A percentile compares a stretch with the other conserved stretches of the same genome.
Conservation (phyloP, 371 early-diverging fungal species). For the Mucor plumbeus region DNA sequence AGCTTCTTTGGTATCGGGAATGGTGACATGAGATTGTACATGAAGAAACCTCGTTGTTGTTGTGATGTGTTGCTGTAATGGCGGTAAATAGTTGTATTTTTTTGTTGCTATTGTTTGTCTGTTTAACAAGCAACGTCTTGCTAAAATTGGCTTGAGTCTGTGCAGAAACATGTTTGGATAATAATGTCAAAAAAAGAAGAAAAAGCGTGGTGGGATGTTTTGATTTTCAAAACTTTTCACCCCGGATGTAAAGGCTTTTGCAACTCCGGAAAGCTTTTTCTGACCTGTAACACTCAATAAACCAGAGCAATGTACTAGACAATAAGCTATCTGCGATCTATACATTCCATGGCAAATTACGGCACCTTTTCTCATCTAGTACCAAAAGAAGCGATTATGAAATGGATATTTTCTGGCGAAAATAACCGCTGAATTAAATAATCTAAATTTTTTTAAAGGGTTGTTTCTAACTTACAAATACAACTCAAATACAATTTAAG, state of each 20-base stretch:
- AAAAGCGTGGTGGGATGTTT: background rate
- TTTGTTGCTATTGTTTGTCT: background rate
- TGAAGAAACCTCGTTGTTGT: background rate
- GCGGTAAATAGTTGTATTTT: background rate
- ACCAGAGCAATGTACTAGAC: no score
- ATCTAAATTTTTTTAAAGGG: no score
- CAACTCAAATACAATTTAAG: no score
- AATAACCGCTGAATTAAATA: no score
- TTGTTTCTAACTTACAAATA: no score
- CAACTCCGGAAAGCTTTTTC: no score
- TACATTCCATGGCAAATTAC: no score
- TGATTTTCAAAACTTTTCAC: conserved; percentile 2
- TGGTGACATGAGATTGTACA: background rate
- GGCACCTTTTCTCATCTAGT: no score
- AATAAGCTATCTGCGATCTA: no score
- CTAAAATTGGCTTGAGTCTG: background rate
- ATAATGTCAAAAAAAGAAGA: background rate
- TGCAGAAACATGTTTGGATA: background rate
- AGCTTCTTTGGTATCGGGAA: conserved; percentile 21
- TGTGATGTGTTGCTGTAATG: background rate
- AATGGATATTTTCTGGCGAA: no score
- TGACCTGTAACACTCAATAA: no score
- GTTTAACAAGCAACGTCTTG: background rate
- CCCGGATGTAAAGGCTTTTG: background rate
- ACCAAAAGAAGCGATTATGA: no score